Evolutionary conservation across 116 monocot species (phyloP), one percentile per base, ranked within the genome.

Genomic region (Cymodocea nodosa): DNA sequence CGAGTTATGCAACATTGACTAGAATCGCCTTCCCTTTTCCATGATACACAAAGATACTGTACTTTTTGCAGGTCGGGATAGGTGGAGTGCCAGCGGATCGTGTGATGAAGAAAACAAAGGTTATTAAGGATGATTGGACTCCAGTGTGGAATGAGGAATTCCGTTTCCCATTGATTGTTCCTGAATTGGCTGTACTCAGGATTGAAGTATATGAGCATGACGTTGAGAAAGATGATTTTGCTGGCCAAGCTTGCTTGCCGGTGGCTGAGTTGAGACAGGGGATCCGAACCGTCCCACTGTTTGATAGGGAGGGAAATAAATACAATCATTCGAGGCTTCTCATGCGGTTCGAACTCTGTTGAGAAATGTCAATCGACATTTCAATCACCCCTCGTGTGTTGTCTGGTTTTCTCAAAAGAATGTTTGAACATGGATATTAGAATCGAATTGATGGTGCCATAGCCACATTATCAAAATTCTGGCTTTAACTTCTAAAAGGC

Each of bases 81-180:
- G 79, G 77, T 13, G 83, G 83, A 54, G 73, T 83, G 15, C 74
- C 83, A n/a, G 74, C 68, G 2, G 83, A 83, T 35, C 20, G 23
- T 5, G 23, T 71, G 20, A 80, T 74, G 83, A 79, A 77, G 76
- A 79, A 60, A 52, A 83, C 80, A 25, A 83, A 51, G 61, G 12
- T 54, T 6, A 71, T 77, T 10, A 71, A 79, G 19, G 76, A 80
- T 51, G 60, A 74, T 23, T 83, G 79, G 79, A 48, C 62, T 17
- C 84, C 80, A 1, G 52, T 69, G 6, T 84, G 84, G 84, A 49
- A 81, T 19, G 77, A 84, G 30, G 78, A 84, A 54, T 81, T 84
- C 15, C 50, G 14, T 20, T 84, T 80, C 66, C 75, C 73, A 3
- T 64, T 81, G 9, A 84, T 75, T 0, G 78, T 84, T 37, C 84